Percentiles rank a stretch among this genome's conserved stretches.
Evolutionary conservation across 192 early-diverging fungal species (phyloP).

Genomic region (Mortierella claussenii): DNA sequence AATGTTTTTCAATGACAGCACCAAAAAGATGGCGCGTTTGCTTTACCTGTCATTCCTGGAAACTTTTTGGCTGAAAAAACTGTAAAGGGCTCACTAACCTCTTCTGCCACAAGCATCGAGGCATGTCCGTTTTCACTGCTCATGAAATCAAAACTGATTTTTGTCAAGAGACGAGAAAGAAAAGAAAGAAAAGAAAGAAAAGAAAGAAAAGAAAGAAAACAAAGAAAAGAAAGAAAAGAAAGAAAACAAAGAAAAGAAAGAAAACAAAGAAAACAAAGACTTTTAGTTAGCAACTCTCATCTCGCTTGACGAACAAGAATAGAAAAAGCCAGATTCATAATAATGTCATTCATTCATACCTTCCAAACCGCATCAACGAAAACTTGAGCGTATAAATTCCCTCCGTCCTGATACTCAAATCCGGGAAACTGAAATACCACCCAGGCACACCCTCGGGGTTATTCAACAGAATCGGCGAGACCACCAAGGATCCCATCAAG

Average conservation of each 20-base stretch:
- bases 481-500: constrained; percentile 71
- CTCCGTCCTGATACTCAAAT: constrained; percentile 78
- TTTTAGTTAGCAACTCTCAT: too few species aligned
- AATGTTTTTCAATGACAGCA: not conserved
- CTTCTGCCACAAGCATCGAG: constrained; percentile 63
- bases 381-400: constrained; percentile 78
- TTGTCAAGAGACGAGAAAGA: not conserved
- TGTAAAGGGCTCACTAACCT: constrained; percentile 75
- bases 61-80: constrained; percentile 87
- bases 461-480: constrained; percentile 65
- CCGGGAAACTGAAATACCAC: constrained; percentile 83
- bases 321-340: too few species aligned
- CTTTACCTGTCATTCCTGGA: constrained; percentile 83
- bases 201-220: too few species aligned
- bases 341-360: constrained; percentile 56
- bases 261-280: not conserved
- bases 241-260: not conserved
- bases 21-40: not conserved
- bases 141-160: constrained; percentile 25
- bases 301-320: too few species aligned
- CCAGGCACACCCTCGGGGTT: constrained; percentile 68
- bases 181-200: not conserved
- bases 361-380: constrained; percentile 74
- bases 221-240: too few species aligned
- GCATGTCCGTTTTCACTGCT: constrained; percentile 61